These are phyloP conservation scores for Rhamnella rubrinervis DNA, from an alignment of 331 rosid species.

Conservation along the genomic window DNA sequence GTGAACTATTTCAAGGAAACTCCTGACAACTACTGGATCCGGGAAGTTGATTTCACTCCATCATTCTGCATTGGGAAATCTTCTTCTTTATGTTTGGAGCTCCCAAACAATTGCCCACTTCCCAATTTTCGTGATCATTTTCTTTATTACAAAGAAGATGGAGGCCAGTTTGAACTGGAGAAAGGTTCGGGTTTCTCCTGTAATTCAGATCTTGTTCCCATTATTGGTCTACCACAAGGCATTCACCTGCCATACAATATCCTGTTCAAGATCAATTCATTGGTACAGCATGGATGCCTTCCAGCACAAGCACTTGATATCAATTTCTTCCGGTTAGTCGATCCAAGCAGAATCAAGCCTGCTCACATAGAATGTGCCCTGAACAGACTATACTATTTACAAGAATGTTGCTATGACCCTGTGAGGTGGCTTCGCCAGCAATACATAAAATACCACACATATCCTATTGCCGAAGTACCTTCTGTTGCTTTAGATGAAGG, in stretches of 20 bases:
- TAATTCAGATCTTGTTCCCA: constrained; percentile 18
- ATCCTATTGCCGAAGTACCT: constrained; percentile 11
- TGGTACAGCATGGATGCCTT: constrained; percentile 36
- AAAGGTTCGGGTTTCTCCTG: constrained; percentile 10
- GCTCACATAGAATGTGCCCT: constrained; percentile 26
- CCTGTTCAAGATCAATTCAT: constrained; percentile 33
- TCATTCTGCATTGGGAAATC: constrained; percentile 36
- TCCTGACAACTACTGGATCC: constrained; percentile 17
- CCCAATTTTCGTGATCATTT: constrained; percentile 18
- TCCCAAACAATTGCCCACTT: constrained; percentile 7
- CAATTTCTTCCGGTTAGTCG: constrained; percentile 21
- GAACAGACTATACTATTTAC: constrained; percentile 19
- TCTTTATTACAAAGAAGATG: constrained; percentile 10
- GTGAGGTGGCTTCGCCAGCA: constrained; percentile 22
- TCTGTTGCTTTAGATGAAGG: constrained; percentile 25
- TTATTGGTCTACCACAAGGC: constrained; percentile 17
- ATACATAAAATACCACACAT: neutral
- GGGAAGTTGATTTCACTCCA: constrained; percentile 42
- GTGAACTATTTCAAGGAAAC: neutral
- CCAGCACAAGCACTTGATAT: constrained; percentile 24
- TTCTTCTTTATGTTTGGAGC: constrained; percentile 28
- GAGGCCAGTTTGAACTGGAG: constrained; percentile 6
- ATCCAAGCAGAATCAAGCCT: constrained; percentile 9
- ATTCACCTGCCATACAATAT: constrained; percentile 25
- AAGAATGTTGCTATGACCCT: constrained; percentile 33